Evolutionary conservation across 495 filamentous ascomycete genomes (phyloP), one percentile per base, ranked within the genome.

Genomic region (Trichocladium uniseriatum): DNA sequence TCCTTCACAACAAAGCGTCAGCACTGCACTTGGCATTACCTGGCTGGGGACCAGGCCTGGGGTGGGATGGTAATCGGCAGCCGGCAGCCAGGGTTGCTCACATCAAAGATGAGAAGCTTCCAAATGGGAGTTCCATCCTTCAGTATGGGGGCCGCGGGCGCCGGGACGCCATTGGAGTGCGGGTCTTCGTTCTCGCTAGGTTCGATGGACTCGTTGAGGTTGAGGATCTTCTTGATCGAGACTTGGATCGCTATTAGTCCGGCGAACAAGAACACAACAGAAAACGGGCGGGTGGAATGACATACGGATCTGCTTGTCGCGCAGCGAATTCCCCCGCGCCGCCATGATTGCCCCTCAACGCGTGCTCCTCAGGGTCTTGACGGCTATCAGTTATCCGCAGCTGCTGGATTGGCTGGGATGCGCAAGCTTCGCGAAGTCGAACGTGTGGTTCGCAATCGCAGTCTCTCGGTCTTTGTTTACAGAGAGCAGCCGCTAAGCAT

Each of bases 261-360:
- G 10, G 27, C 24, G 41, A 6, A 19, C 8, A 28, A 24, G 6
- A 28, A 5, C 13, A 5, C 15, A 36, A 8, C 15, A 28, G 2
- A 51, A 57, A 52, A 59, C 64, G 67, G 74, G 77, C 61, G 24
- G 24, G 24, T 27, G 28, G 42, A 38, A 13, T n/a, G 19, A 47
- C 68, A 54, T 58, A 97, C 92, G 83, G 70, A 97, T 86, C 80
- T 98, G 92, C 67, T 89, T 88, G 75, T 95, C 92, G 66, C 92
- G 82, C 61, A 98, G 77, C 52, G 88, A 88, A 70, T 80, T 77
- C 48, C 82, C 76, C 51, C 77, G 76, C 52, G 81, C 70, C 51
- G 84, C 57, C 57, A 60, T 63, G 31, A 21, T 51, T 27, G 37
- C 18, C 20, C 1, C 36, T 18, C 41, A 19, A 32, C 31, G 19